Base-by-base conservation (phyloP, 2,329 filamentous ascomycete species). In the Thelonectria blattea region DNA sequence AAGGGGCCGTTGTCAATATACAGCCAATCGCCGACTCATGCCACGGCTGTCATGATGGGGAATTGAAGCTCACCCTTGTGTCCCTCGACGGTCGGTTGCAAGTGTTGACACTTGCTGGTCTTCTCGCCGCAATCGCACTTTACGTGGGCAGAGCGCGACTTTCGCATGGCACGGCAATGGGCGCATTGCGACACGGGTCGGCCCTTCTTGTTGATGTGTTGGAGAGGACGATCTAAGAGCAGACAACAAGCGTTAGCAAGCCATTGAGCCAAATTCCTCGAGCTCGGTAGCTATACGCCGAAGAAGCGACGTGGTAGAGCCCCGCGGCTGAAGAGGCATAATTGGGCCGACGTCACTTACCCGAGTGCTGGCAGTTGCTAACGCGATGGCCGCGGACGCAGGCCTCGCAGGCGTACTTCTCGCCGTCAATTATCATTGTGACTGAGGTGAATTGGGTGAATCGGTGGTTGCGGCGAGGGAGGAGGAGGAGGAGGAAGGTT, bases 91-190 rank as follows among this genome's bases (percentile, higher is more conserved):
- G 81, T 80, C 53, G 82, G 81, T 68, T 86, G 82, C 72, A 88
- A 68, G 74, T 89, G 85, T 61, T 83, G 78, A 75, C 87, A 89
- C 75, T 86, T 86, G 81, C 90, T 90, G 64, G 88, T 88, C 84
- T 96, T 97, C 79, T 96, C 92, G 75, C 92, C 93, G 78, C 95
- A 99, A 79, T 98, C 93, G 80, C 95, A 99, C 79, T 95, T 96
- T 74, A 95, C 87, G 79, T 98, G 95, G 66, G 94, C 92, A 60
- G 93, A 90, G 72, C 95, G 92, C 78, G 92, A 94, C 85, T 98
- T 98, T 81, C 95, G 93, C 84, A 96, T 90, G 68, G 91, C 88
- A 76, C 95, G 94, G 81, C 95, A 99, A 81, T 99, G 95, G 69
- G 92, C 87, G 80, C 95, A 99, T 88, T 99, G 95, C 71, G 95